Conservation (phyloP, 148 eudicot genomes). For the Silene conica region DNA sequence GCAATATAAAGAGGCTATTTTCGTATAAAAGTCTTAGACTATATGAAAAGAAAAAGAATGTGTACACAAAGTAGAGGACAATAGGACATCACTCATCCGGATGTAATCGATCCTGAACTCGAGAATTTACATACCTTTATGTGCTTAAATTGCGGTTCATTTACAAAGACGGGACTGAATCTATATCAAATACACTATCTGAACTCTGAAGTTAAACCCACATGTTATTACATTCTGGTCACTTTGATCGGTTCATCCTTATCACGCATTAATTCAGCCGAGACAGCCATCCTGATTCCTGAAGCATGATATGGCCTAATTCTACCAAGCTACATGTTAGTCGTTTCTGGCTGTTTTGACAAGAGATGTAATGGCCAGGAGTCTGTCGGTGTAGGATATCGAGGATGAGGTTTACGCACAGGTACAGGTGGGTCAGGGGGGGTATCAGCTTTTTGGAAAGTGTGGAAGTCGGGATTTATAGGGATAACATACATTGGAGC, state of each 20-base stretch:
- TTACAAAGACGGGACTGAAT: too few species aligned
- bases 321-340: too few species aligned
- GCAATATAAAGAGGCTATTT: too few species aligned
- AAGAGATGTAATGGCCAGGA: slow-evolving; percentile 76
- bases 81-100: too few species aligned
- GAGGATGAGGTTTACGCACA: slow-evolving; percentile 76
- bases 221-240: neutral
- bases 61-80: too few species aligned
- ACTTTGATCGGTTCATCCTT: neutral
- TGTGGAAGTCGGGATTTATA: slow-evolving; percentile 36
- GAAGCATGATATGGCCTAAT: neutral
- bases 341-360: slow-evolving; percentile 35
- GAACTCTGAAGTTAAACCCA: too few species aligned
- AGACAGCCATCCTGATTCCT: neutral
- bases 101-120: too few species aligned
- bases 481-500: slow-evolving; percentile 62
- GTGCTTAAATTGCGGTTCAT: too few species aligned
- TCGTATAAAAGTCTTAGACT: too few species aligned
- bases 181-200: too few species aligned
- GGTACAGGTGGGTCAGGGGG: slow-evolving; percentile 29
- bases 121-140: too few species aligned
- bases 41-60: too few species aligned
- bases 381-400: slow-evolving; percentile 69
- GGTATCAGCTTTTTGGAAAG: slow-evolving; percentile 25
- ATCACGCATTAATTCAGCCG: neutral